Conservation (phyloP, 2,329 filamentous ascomycete genomes). For the Talaromyces sp. region DNA sequence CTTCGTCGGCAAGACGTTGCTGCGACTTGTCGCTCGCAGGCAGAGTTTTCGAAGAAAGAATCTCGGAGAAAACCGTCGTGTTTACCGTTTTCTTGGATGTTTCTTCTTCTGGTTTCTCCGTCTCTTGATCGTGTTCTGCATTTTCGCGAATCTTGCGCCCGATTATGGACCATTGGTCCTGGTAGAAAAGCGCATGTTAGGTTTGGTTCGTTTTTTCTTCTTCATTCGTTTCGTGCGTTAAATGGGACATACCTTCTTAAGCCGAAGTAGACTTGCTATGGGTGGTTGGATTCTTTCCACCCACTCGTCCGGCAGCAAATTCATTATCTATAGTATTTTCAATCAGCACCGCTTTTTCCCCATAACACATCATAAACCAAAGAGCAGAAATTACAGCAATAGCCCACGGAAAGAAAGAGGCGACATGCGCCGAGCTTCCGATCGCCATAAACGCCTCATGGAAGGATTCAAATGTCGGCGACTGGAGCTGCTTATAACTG, state of each 20-base stretch:
- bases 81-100: neutral
- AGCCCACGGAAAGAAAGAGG: constrained; percentile 19
- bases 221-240: neutral
- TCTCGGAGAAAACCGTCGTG: constrained; percentile 26
- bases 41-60: constrained; percentile 21
- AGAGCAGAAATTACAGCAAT: constrained; percentile 6
- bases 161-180: constrained; percentile 18
- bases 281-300: constrained; percentile 12
- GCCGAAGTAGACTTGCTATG: constrained; percentile 10
- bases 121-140: neutral
- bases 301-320: constrained; percentile 11
- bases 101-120: neutral
- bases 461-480: constrained; percentile 18
- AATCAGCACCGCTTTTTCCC: neutral
- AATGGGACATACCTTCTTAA: constrained; percentile 11
- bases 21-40: constrained; percentile 31
- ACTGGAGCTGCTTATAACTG: constrained; percentile 20
- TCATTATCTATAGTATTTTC: constrained; percentile 5
- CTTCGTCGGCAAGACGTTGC: constrained; percentile 27
- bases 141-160: constrained; percentile 14
- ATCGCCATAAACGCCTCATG: constrained; percentile 21
- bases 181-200: neutral
- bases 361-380: neutral
- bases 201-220: neutral
- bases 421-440: constrained; percentile 17